Evolutionary conservation across 257 asterid species (phyloP).

Genomic region (Solanum rostratum): DNA sequence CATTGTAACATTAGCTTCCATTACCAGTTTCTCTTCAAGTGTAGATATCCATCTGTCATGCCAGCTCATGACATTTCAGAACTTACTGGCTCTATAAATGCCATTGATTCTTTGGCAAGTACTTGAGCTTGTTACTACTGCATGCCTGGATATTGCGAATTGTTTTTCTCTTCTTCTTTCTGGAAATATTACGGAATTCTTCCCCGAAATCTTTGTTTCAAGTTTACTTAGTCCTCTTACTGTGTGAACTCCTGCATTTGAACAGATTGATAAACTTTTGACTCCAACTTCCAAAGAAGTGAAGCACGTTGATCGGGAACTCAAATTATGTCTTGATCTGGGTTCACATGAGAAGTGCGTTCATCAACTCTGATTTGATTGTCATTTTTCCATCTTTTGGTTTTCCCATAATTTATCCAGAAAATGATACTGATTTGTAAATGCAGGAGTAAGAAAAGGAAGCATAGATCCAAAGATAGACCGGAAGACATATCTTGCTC

Average conservation of each 20-base stretch:
- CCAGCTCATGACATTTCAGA: slow-evolving; percentile 45
- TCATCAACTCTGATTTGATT: slow-evolving; percentile 1
- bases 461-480: slow-evolving; percentile 77
- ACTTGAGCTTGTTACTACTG: not conserved
- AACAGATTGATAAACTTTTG: slow-evolving; percentile 71
- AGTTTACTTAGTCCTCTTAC: not conserved
- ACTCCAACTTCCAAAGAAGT: slow-evolving; percentile 74
- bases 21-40: no score
- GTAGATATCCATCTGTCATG: no score
- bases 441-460: slow-evolving; percentile 89
- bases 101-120: slow-evolving; percentile 58
- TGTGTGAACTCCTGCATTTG: not conserved
- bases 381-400: not conserved
- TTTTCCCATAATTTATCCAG: not conserved
- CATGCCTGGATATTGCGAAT: not conserved
- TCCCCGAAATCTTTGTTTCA: not conserved
- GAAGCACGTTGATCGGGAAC: slow-evolving; percentile 94
- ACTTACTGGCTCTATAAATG: slow-evolving; percentile 26
- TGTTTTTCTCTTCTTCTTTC: not conserved
- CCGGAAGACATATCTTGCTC: slow-evolving; percentile 4
- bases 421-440: not conserved
- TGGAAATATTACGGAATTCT: not conserved
- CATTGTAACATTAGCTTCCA: no score
- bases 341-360: slow-evolving; percentile 78
- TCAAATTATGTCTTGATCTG: slow-evolving; percentile 89